A percentile compares a stretch with the other conserved stretches of the same genome.
These are phyloP conservation scores for Theileria luwenshuni DNA, from an alignment of 169 alveolate genomes.

Conservation along the genomic window DNA sequence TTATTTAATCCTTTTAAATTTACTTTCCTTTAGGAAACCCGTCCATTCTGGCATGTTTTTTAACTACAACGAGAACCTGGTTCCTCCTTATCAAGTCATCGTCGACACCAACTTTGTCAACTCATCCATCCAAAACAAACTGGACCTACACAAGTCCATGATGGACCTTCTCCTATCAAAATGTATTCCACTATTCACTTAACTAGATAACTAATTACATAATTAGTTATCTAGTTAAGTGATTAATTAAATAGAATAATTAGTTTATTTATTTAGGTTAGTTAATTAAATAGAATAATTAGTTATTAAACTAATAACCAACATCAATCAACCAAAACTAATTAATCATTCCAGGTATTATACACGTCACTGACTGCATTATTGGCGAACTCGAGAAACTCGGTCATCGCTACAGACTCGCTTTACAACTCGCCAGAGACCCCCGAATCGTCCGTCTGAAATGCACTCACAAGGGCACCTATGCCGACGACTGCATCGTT, in stretches of 20 bases:
- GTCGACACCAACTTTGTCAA: conserved; percentile 99
- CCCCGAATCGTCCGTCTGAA: conserved; percentile 94
- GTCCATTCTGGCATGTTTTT: conserved; percentile 75
- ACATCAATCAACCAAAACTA: neutral
- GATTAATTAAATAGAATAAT: neutral
- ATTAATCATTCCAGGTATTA: conserved; percentile 71
- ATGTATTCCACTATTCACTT: conserved; percentile 70
- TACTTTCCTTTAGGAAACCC: conserved; percentile 23
- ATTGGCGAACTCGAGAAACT: conserved; percentile 98
- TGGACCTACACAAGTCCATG: conserved; percentile 93
- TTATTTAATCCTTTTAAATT: no score
- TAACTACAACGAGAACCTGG: conserved; percentile 89
- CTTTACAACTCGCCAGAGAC: conserved; percentile 94
- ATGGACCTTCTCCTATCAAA: conserved; percentile 96
- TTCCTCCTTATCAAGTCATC: conserved; percentile 97
- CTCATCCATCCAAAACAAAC: conserved; percentile 96
- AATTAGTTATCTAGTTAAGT: neutral
- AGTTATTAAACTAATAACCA: neutral
- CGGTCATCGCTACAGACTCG: conserved; percentile 96
- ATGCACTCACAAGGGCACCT: conserved; percentile 97
- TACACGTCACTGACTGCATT: conserved; percentile 97
- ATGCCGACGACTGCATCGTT: conserved; percentile 99
- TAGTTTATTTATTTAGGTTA: neutral
- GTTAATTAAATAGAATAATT: neutral
- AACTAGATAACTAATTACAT: neutral